Conservation (phyloP, 2,329 filamentous ascomycete species). For the Fusarium ramigenum region DNA sequence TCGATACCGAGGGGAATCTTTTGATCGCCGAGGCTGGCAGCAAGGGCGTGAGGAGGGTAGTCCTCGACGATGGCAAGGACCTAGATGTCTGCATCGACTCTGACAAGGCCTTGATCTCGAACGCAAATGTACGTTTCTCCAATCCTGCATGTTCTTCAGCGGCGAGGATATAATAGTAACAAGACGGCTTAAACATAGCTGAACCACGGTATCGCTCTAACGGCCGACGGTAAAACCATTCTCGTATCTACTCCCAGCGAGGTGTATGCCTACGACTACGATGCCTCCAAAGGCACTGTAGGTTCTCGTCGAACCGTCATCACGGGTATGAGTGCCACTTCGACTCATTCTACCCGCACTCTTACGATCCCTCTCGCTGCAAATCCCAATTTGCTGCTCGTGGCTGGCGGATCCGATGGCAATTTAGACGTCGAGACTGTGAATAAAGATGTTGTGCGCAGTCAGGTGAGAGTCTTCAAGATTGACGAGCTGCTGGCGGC, state of each 20-base stretch:
- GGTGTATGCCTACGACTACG: slow-evolving; percentile 10
- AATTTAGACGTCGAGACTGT: slow-evolving; percentile 2
- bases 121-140: neutral
- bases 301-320: neutral
- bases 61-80: slow-evolving; percentile 4
- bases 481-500: neutral
- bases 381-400: slow-evolving; percentile 3
- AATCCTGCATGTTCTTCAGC: rapidly evolving
- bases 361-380: neutral
- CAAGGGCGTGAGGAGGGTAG: slow-evolving; percentile 1
- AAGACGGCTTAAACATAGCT: neutral
- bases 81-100: slow-evolving; percentile 11
- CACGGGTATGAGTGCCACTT: slow-evolving; percentile 1
- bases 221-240: slow-evolving; percentile 7
- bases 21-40: neutral
- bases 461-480: neutral
- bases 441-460: slow-evolving; percentile 3
- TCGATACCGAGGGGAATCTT: slow-evolving; percentile 5
- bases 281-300: neutral
- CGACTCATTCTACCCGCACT: slow-evolving; percentile 11
- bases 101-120: neutral
- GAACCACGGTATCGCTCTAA: slow-evolving; percentile 6
- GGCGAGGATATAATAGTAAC: neutral
- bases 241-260: slow-evolving; percentile 13
- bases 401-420: slow-evolving; percentile 6